A percentile compares a stretch with the other conserved stretches of the same genome.
Conservation (phyloP, 2,329 filamentous ascomycete genomes). For the Boeremia lycopersici region DNA sequence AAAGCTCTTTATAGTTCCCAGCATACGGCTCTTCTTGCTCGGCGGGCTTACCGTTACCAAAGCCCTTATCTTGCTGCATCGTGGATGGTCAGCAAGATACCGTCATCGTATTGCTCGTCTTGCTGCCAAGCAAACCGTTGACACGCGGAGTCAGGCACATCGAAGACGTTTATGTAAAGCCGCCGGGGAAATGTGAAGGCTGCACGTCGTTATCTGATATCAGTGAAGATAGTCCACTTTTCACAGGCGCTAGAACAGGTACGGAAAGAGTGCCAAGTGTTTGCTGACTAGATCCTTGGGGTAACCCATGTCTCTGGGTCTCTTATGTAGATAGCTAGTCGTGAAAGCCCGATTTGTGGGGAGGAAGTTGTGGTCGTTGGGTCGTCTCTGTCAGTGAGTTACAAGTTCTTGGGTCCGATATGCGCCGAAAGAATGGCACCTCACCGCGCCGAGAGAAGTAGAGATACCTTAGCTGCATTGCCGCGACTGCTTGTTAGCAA, state of each 20-base stretch:
- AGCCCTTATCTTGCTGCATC: slow-evolving; percentile 11
- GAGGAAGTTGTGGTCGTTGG: background rate
- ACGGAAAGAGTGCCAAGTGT: slow-evolving; percentile 13
- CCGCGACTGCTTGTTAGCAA: slow-evolving; percentile 1
- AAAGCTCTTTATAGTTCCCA: slow-evolving; percentile 7
- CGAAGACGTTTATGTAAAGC: slow-evolving; percentile 12
- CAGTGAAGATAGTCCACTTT: slow-evolving; percentile 9
- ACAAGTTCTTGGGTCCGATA: slow-evolving; percentile 1
- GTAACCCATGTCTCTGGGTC: background rate
- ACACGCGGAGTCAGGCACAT: slow-evolving; percentile 4
- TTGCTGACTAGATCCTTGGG: background rate
- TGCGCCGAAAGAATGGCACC: slow-evolving; percentile 3
- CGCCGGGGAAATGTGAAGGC: slow-evolving; percentile 7
- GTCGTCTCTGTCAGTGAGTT: background rate
- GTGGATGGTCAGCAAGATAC: background rate
- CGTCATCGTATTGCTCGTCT: slow-evolving; percentile 7
- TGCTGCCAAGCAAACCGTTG: slow-evolving; percentile 5
- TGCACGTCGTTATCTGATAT: slow-evolving; percentile 16
- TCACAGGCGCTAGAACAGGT: slow-evolving; percentile 1
- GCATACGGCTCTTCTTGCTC: background rate
- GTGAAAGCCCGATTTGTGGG: background rate
- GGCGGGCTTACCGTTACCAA: slow-evolving; percentile 3
- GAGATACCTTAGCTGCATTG: background rate
- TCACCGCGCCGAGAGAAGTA: background rate
- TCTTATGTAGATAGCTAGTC: background rate